These are phyloP conservation scores for Gautieria morchelliformis DNA, from an alignment of 768 basidiomycete genomes.

Conservation along the genomic window DNA sequence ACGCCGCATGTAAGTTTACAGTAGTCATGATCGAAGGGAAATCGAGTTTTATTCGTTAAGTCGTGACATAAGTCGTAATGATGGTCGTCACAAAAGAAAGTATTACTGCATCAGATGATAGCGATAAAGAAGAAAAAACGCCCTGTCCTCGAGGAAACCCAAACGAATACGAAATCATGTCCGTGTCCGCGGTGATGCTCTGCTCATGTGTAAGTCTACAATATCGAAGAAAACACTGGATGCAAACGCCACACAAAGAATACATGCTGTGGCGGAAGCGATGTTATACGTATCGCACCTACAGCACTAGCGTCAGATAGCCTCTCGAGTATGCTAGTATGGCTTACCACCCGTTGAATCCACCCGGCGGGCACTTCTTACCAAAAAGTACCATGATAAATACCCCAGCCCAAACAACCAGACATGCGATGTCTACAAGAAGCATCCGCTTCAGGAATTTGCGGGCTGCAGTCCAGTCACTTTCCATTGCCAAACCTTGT, in stretches of 20 bases:
- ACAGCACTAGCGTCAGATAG: slow-evolving; percentile 6
- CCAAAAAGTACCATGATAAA: slow-evolving; percentile 56
- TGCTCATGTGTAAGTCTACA: slow-evolving; percentile 54
- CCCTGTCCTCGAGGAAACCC: neutral
- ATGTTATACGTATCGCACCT: slow-evolving; percentile 70
- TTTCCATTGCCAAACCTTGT: slow-evolving; percentile 54
- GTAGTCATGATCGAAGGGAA: neutral
- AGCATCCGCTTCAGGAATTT: slow-evolving; percentile 43
- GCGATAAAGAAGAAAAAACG: neutral
- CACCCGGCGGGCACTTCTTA: slow-evolving; percentile 53
- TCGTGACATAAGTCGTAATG: neutral
- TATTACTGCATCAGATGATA: neutral
- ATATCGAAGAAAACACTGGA: slow-evolving; percentile 54
- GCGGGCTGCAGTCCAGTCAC: slow-evolving; percentile 49
- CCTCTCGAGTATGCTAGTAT: neutral
- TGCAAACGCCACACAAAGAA: slow-evolving; percentile 46
- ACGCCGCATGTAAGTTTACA: neutral
- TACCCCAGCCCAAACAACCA: slow-evolving; percentile 45
- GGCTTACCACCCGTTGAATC: slow-evolving; percentile 54
- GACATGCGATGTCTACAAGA: slow-evolving; percentile 36
- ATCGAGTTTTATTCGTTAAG: neutral
- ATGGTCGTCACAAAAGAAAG: neutral
- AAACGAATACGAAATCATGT: slow-evolving; percentile 18
- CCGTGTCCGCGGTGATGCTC: slow-evolving; percentile 52
- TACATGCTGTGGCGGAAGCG: slow-evolving; percentile 51